Evolutionary conservation across 306 rosid genomes (phyloP), one percentile per base, ranked within the genome.

Genomic region (Hippophae gyantsensis): DNA sequence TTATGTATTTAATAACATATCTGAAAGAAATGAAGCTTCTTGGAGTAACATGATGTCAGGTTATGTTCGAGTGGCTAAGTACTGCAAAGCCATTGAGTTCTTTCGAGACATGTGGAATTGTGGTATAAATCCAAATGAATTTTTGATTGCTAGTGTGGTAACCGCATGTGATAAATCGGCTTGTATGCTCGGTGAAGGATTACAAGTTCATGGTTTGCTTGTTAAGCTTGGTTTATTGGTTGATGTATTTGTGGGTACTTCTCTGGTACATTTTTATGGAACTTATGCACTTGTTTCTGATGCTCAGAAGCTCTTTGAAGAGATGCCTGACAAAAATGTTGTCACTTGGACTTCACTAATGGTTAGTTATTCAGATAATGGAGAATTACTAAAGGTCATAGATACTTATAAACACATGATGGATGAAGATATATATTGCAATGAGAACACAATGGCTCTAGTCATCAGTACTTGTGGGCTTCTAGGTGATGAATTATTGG

Each of bases 311-410:
- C 32, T 83, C 44, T 87, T 92, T 69, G 80, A 83, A 62, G 87
- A 83, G 73, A 83, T 92, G 74, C 85, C 79, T n/a, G 85, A 78
- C 27, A 82, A 82, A 56, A 87, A 87, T 70, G 80, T 85, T 12
- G 98, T 92, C 18, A 81, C 96, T 64, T 92, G 98, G 98, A 92
- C 98, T 66, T 78, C 98, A 48, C 78, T 92, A 79, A 85, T 92
- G 83, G 93, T 87, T 64, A 78, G 79, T 42, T 83, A 70, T 71
- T 80, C 87, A 0, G 77, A 70, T 61, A 69, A 52, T 60, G 89
- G 87, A 68, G 73, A 77, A 54, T 47, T 67, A 44, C 72, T 61
- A 59, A 83, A 83, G 57, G 95, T 86, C 57, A 57, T 83, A 41
- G 69, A 67, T 55, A 54, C 75, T 50, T 87, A 79, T 78, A 75